phyloP scores from a whole-genome alignment of 108 stramenopile genomes.

The Epithemia pelagica region DNA sequence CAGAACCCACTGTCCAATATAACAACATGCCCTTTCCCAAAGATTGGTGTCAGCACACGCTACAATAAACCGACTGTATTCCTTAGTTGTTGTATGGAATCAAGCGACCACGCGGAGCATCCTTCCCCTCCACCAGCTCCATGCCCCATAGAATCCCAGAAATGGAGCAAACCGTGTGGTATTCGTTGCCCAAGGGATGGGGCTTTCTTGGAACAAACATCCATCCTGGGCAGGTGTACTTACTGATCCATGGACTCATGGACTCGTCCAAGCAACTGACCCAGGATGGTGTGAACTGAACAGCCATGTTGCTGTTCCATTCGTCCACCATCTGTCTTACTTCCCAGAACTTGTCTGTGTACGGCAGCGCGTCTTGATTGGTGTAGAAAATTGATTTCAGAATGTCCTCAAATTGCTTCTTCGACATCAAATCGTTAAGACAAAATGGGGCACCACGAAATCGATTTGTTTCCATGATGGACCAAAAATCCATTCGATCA shows the following conservation, averaged over 20 bases:
- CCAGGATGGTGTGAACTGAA: slow-evolving; percentile 16
- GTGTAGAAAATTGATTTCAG: slow-evolving; percentile 11
- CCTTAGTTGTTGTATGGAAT: slow-evolving; percentile 1
- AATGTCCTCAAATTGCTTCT: slow-evolving; percentile 15
- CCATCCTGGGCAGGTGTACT: slow-evolving; percentile 23
- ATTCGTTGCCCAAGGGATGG: slow-evolving; percentile 32
- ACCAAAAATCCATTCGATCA: slow-evolving; percentile 13
- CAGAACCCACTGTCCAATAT: slow-evolving; percentile 39
- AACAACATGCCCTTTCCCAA: slow-evolving; percentile 16
- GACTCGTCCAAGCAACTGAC: slow-evolving; percentile 23
- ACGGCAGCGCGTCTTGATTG: slow-evolving; percentile 8
- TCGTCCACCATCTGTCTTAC: slow-evolving; percentile 16
- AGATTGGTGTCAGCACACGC: slow-evolving; percentile 17
- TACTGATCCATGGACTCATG: slow-evolving; percentile 20
- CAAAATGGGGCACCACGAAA: slow-evolving; percentile 8
- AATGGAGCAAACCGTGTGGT: slow-evolving; percentile 22
- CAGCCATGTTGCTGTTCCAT: slow-evolving; percentile 24
- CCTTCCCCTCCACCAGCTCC: slow-evolving; percentile 27
- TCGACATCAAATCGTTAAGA: slow-evolving; percentile 16
- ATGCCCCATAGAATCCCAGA: slow-evolving; percentile 18
- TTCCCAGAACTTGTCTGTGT: slow-evolving; percentile 18
- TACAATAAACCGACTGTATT: slow-evolving; percentile 18
- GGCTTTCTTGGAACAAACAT: slow-evolving; percentile 30
- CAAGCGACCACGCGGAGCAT: slow-evolving; percentile 5
- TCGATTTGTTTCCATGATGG: background rate